Base-by-base conservation (phyloP, 2,329 filamentous ascomycete genomes). In the Sclerotiophoma versabilis region DNA sequence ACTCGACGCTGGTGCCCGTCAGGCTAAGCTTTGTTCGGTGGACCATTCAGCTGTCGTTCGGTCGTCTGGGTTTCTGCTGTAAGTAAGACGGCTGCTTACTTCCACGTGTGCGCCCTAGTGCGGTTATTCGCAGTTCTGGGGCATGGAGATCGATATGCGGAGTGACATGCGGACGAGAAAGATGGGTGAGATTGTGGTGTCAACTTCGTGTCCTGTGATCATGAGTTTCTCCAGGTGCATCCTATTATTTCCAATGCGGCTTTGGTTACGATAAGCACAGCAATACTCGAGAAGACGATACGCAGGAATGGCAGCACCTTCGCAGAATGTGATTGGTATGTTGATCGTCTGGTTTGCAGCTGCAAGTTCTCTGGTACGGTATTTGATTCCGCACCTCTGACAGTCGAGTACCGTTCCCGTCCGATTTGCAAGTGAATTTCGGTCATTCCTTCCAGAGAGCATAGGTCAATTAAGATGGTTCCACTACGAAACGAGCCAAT, bases 41-140 rank as follows among this genome's bases (percentile, higher is more conserved):
- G 15, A 20, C 22, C 11, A 12, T 22, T 25, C 29, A 22, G 11
- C n/a, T 15, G 20, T 38, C 22, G 10, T 5, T 15, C 12, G 9
- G n/a, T 45, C 8, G 17, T 5, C 23, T n/a, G 14, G 5, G 25
- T 26, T 22, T 11, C 19, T n/a, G 1, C 9, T 38, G 33, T 39
- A 27, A 6, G 32, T 51, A 20, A 52, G 42, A 41, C 26, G 42
- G 29, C 42, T 39, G 49, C 49, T 41, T 34, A 46, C 36, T 15
- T 25, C 23, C 34, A 41, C 29, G 17, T 27, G 23, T 20, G 4
- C 34, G 9, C 22, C 14, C 12, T 41, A 14, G 10, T 17, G 19
- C 14, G 15, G 20, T 25, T 15, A 10, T 25, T 11, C 10, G 7
- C 5, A 42, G 6, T 2, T 12, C 15, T 10, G 2, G 22, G 10